Base-by-base conservation (phyloP, 148 eudicot species). In the Cornus kousa region DNA sequence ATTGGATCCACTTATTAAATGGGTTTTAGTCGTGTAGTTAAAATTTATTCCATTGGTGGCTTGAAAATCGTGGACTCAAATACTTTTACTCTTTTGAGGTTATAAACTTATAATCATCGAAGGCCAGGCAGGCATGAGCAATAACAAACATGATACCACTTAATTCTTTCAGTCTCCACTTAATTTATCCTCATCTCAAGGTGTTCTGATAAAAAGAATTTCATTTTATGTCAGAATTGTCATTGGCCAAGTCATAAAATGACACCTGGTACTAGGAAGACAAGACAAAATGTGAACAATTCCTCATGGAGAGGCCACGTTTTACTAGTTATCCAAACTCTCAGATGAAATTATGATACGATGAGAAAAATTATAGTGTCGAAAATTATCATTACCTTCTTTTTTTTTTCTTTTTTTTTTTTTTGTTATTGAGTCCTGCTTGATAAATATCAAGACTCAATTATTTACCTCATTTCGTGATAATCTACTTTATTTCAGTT, bases 391-490 rank as follows among this genome's bases (percentile, higher is more conserved):
- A 35, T 35, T 35, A 2, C 37, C n/a, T n/a, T n/a, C n/a, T n/a
- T n/a, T n/a, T n/a, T n/a, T n/a, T 35, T 35, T 35, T 35, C 1
- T 67, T 23, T 68, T 67, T 17, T 3, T 53, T 8, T 12, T 33
- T 14, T 69, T 8, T 40, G 22, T 68, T 55, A 46, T 31, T 62
- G 20, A 32, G 31, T 23, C 67, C 7, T 32, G 66, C 78, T 79
- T 33, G 23, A 72, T 79, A 35, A 81, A 79, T 43, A 76, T 78
- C 78, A 73, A 75, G 83, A 65, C 55, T 79, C 67, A 76, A 79
- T 83, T 81, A 68, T 77, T 87, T 74, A 68, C 40, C 20, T 73
- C 79, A 22, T 74, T 35, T 83, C 53, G 28, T 84, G 59, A 33
- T 74, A 71, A 72, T 50, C 53, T 71, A 48, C 80, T 70, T 77